Percentiles rank a stretch among this genome's conserved stretches.
phyloP scores from a whole-genome alignment of 2,329 filamentous ascomycete species.

The Diplodia corticola region DNA sequence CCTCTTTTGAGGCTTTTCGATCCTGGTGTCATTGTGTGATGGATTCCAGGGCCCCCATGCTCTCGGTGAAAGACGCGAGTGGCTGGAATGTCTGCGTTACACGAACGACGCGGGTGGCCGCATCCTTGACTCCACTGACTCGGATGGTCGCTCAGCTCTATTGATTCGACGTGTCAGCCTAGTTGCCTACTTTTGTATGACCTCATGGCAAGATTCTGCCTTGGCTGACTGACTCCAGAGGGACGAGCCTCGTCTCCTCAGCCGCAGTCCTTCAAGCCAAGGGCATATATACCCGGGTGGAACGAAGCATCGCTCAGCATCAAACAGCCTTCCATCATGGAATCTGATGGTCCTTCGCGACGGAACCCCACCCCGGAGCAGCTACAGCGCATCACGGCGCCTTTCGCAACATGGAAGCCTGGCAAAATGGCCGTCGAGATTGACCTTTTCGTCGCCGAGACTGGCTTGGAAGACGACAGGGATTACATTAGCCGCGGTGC shows the following conservation, averaged over 20 bases:
- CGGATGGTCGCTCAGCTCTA: background rate
- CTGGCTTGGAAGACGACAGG: background rate
- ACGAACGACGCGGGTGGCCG: background rate
- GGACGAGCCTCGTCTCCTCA: background rate
- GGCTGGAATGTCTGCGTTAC: background rate
- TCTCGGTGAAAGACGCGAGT: background rate
- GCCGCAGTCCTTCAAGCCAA: no score
- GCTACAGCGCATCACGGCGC: background rate
- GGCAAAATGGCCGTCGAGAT: background rate
- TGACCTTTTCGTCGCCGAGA: fast-evolving
- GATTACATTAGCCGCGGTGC: background rate
- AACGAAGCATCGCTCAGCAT: background rate
- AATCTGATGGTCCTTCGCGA: background rate
- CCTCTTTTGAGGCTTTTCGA: background rate
- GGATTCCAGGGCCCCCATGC: background rate
- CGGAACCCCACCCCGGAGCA: background rate
- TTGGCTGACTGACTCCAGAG: background rate
- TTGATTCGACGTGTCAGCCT: background rate
- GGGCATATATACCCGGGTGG: background rate
- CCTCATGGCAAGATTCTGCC: background rate
- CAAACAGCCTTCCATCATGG: background rate
- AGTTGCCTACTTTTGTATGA: background rate
- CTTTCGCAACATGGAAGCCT: background rate
- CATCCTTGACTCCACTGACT: background rate
- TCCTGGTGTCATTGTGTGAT: background rate